Base-by-base conservation (phyloP, 1,284 basidiomycete species). In the Thecaphora frezii region DNA sequence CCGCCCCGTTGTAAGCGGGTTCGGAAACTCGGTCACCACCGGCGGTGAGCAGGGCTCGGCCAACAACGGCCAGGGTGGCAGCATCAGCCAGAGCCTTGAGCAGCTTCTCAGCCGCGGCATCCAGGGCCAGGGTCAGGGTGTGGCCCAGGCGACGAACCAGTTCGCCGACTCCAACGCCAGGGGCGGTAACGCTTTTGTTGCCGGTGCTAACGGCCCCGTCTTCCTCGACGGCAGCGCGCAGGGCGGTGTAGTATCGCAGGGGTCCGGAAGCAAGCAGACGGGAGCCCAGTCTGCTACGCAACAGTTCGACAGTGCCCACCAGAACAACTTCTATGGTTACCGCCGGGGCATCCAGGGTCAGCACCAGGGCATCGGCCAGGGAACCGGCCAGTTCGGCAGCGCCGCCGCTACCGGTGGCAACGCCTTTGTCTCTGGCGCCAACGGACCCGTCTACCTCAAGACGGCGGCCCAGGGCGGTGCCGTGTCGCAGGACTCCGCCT, bases 271-370 rank as follows among this genome's bases (percentile, higher is more conserved):
- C 22, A 37, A 59, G 28, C 57, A 59, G 41, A 42, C 48, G 26
- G 51, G 47, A 19, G 57, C 47, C 38, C 57, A 59, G 57, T 59
- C 58, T 36, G 58, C 58, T 25, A 60, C 53, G 19, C 58, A 60
- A 44, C 53, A 46, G 36, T 49, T 44, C 44, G 56, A 54, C 47
- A 46, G 50, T 16, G 39, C 49, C 14, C 49, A 46, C 25, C 39
- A 41, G 39, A 41, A 41, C 39, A 49, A 46, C 41, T 60, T 60
- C 39, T 21, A n/a, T 14, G 21, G 12, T 21, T 41, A 22, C 39
- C 19, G 19, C 14, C 39, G 39, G 19, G 52, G 48, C n/a, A 25
- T 40, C 37, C 39, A 41, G 39, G 39, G 39, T 10, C 39, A 22
- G 19, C 26, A 24, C 46, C 58, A 60, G 53, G 58, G 58, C 9